Base-by-base conservation (phyloP, 1,284 basidiomycete genomes). In the Rhodofomes roseus region DNA sequence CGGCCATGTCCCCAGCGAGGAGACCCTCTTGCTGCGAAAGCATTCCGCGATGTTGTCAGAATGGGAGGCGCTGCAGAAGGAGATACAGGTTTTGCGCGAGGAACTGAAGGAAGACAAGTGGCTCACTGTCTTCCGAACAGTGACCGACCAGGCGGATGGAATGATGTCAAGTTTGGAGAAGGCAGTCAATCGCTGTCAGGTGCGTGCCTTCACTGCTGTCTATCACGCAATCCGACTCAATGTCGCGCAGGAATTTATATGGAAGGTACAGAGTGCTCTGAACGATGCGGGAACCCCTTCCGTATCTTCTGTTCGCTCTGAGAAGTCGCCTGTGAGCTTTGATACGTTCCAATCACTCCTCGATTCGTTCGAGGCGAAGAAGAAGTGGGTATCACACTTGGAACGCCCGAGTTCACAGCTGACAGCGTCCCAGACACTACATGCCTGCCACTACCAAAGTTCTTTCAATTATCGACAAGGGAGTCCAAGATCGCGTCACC, bases 111-210 rank as follows among this genome's bases (percentile, higher is more conserved):
- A 98, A 73, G 95, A 98, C 74, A 95, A 94, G 70, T 97, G 94
- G 90, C 81, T 98, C 67, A 90, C 89, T 9, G 90, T 97, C n/a
- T 98, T 98, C 73, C 82, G 93, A 63, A 95, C 92, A 39, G 94
- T 95, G 44, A 90, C 89, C 14, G 88, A 92, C 63, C 95, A 98
- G 73, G 95, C 95, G 36, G 91, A 96, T 70, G 93, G 92, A 29
- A 96, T 98, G 95, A 96, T 98, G 93, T 86, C 88, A 29, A 94
- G 93, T 68, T 75, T 98, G 63, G 93, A 97, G 77, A 96, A 95
- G 72, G 92, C 91, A 7, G 86, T 96, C 50, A 87, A 87, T 65
- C 83, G 90, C 66, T 94, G 91, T 76, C 88, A 93, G 77, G 89
- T 89, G 67, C 56, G 59, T 29, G 46, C 9, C 43, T 44, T 9